A percentile compares a stretch with the other conserved stretches of the same genome.
phyloP scores from a whole-genome alignment of 208 protist species.

The Leishmania mexicana region DNA sequence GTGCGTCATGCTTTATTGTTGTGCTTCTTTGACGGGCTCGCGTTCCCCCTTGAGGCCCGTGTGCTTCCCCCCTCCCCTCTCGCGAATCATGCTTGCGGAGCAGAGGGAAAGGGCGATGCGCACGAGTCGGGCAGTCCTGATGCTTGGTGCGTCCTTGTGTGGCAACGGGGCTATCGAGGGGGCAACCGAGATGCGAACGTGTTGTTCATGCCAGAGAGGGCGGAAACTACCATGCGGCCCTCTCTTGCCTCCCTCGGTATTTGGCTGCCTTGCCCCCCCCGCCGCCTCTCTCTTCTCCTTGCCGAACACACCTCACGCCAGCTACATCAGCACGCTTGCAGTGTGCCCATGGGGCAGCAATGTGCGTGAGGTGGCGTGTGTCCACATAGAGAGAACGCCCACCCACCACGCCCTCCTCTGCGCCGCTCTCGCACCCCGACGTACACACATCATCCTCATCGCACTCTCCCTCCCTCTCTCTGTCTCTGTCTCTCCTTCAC shows the following conservation, averaged over 20 bases:
- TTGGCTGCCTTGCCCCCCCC: background rate
- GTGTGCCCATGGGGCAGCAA: background rate
- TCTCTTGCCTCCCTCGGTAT: slow-evolving; percentile 1
- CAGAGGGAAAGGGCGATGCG: background rate
- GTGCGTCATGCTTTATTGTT: background rate
- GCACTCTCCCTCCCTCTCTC: background rate
- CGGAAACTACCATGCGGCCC: background rate
- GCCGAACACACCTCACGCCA: background rate
- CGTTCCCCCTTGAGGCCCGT: background rate
- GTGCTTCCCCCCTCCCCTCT: background rate
- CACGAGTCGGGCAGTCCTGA: background rate
- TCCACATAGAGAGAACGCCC: background rate
- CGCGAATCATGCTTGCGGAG: background rate
- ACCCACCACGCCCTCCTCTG: background rate
- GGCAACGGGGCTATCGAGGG: background rate
- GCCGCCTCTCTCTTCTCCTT: background rate
- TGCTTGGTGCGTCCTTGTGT: background rate
- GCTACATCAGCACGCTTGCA: background rate
- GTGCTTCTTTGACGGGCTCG: background rate
- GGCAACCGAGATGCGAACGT: background rate
- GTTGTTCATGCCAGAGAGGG: background rate
- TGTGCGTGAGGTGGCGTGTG: background rate
- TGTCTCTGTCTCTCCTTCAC: background rate
- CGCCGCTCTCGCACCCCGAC: no score
- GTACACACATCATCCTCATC: background rate